Percentiles rank a stretch among this genome's conserved stretches.
Evolutionary conservation across 176 grass and related monocot genomes (phyloP).

Genomic region (Dactylis glomerata): DNA sequence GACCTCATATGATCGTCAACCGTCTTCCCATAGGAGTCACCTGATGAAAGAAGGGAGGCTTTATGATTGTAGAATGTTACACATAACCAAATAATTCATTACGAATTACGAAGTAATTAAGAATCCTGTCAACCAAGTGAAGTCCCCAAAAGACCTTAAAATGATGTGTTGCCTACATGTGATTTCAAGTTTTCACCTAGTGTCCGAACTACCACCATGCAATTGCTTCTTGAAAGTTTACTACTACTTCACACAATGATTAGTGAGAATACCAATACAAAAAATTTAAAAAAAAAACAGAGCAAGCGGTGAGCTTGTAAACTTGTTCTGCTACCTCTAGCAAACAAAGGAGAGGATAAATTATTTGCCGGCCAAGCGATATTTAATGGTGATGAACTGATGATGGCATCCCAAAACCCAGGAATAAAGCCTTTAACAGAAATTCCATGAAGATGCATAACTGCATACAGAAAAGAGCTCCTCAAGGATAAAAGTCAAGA

Average conservation of each 20-base stretch:
- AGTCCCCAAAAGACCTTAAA: background rate
- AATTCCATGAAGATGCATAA: background rate
- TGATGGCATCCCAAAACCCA: background rate
- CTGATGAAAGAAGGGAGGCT: constrained; percentile 11
- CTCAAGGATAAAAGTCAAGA: background rate
- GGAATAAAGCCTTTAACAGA: too few species aligned
- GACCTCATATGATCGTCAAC: constrained; percentile 40
- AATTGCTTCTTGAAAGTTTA: background rate
- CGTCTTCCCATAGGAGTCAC: constrained; percentile 11
- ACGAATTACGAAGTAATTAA: background rate
- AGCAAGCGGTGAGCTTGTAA: background rate
- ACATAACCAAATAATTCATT: background rate
- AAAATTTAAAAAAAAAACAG: background rate
- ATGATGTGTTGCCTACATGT: background rate
- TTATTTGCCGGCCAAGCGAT: background rate
- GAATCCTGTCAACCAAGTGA: background rate
- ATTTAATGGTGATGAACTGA: background rate
- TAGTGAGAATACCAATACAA: background rate
- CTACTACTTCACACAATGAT: background rate
- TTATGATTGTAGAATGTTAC: background rate
- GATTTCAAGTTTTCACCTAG: background rate
- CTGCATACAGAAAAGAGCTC: background rate
- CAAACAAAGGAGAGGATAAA: background rate
- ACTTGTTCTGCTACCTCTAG: background rate
- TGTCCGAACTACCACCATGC: background rate